Conservation (phyloP, 108 stramenopile genomes). For the Nitzschia inconspicua region DNA sequence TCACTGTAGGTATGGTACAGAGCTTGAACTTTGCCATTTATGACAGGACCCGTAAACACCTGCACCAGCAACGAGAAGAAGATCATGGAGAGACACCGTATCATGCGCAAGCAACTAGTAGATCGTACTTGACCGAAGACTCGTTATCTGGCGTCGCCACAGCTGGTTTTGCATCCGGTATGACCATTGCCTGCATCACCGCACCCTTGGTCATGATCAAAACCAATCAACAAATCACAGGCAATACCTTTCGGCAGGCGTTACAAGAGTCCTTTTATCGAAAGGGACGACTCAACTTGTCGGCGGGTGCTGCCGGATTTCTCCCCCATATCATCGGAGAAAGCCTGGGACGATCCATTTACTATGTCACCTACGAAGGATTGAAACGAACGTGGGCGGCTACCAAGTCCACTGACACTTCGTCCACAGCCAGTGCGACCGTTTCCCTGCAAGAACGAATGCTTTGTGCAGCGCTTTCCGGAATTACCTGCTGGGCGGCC, state of each 20-base stretch:
- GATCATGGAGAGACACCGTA: neutral
- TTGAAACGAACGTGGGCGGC: conserved; percentile 43
- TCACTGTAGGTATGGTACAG: conserved; percentile 66
- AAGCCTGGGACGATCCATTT: conserved; percentile 50
- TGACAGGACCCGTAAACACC: conserved; percentile 54
- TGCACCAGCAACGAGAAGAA: conserved; percentile 30
- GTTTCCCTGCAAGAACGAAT: conserved; percentile 55
- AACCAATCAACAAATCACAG: conserved; percentile 70
- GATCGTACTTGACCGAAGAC: conserved; percentile 56
- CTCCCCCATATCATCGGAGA: conserved; percentile 62
- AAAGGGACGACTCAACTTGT: conserved; percentile 13
- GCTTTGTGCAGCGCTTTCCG: conserved; percentile 61
- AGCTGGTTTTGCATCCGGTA: conserved; percentile 57
- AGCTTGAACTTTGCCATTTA: conserved; percentile 72
- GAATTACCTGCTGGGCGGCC: conserved; percentile 65
- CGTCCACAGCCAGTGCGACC: neutral
- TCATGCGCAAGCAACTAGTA: neutral
- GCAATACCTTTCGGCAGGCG: conserved; percentile 48
- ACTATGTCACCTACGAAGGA: conserved; percentile 58
- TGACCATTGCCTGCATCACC: conserved; percentile 38
- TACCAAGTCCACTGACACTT: conserved; percentile 8
- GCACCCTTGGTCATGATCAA: conserved; percentile 62
- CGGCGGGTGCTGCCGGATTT: conserved; percentile 41
- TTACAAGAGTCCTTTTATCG: conserved; percentile 33
- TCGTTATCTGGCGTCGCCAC: conserved; percentile 47